Conservation (phyloP, 225 moss, liverwort and hornwort species). For the Straminergon stramineum region DNA sequence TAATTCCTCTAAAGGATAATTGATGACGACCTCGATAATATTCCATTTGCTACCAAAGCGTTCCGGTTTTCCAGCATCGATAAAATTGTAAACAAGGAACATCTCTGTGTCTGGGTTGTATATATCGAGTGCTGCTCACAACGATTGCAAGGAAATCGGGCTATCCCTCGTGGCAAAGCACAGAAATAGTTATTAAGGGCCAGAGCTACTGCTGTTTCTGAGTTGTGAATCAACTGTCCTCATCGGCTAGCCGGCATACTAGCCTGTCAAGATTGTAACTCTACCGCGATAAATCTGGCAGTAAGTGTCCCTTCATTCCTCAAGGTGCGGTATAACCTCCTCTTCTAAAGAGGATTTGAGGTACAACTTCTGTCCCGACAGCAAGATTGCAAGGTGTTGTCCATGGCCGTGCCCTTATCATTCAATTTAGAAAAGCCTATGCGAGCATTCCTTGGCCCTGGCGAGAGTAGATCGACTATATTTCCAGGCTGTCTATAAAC, state of each 20-base stretch:
- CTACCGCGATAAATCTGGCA: constrained; percentile 8
- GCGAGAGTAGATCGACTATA: background rate
- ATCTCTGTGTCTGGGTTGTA: background rate
- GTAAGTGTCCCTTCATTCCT: background rate
- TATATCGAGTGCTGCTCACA: background rate
- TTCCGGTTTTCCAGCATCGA: background rate
- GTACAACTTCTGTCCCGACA: background rate
- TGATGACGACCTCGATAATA: background rate
- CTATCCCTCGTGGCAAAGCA: background rate
- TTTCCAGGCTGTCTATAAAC: background rate
- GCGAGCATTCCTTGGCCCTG: background rate
- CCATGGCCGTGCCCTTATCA: background rate
- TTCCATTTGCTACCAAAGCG: background rate
- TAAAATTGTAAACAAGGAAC: background rate
- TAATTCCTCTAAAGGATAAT: background rate
- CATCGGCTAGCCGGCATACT: background rate
- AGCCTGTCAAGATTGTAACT: background rate
- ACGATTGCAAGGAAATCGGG: background rate
- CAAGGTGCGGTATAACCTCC: background rate
- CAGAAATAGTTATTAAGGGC: background rate
- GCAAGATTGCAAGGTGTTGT: background rate
- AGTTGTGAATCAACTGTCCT: background rate
- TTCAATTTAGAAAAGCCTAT: background rate
- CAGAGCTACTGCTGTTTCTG: background rate
- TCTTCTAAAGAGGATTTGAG: background rate